Percentiles rank a stretch among this genome's conserved stretches.
Conservation (phyloP, 2,329 filamentous ascomycete species). For the Annulohypoxylon truncatum region DNA sequence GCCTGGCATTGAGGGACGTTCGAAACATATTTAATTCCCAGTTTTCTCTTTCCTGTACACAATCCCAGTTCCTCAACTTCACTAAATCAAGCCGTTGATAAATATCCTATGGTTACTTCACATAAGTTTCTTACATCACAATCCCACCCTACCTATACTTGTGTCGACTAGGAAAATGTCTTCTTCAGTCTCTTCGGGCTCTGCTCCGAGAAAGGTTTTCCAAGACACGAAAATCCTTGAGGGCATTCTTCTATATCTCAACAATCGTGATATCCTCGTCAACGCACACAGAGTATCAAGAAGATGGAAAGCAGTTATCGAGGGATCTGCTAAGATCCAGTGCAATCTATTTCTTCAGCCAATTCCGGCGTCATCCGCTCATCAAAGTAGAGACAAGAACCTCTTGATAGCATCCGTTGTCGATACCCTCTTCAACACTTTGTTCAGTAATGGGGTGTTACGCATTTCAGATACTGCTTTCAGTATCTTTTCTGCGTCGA, state of each 20-base stretch:
- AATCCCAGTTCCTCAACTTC: too few species aligned
- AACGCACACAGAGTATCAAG: constrained; percentile 9
- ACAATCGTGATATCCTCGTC: not conserved
- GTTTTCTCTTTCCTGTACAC: too few species aligned
- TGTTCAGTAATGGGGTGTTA: not conserved
- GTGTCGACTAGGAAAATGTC: not conserved
- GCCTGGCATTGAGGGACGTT: too few species aligned
- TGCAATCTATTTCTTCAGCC: not conserved
- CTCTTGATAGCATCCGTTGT: not conserved
- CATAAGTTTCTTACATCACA: not conserved
- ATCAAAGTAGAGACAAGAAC: not conserved
- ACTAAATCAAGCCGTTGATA: not conserved
- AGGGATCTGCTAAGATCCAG: constrained; percentile 4
- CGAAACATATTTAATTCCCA: too few species aligned
- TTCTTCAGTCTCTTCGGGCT: not conserved
- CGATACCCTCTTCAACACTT: not conserved
- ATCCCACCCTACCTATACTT: too few species aligned
- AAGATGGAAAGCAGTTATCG: constrained; percentile 4
- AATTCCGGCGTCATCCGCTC: not conserved
- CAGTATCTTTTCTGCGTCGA: not conserved
- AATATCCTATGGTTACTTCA: not conserved
- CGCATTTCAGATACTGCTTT: not conserved
- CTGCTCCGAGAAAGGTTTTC: not conserved
- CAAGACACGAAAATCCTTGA: constrained; percentile 11
- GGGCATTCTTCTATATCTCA: not conserved